Percentiles rank a stretch among this genome's conserved stretches.
These are phyloP conservation scores for Ustilago tritici DNA, from an alignment of 1,284 basidiomycete genomes.

Conservation along the genomic window DNA sequence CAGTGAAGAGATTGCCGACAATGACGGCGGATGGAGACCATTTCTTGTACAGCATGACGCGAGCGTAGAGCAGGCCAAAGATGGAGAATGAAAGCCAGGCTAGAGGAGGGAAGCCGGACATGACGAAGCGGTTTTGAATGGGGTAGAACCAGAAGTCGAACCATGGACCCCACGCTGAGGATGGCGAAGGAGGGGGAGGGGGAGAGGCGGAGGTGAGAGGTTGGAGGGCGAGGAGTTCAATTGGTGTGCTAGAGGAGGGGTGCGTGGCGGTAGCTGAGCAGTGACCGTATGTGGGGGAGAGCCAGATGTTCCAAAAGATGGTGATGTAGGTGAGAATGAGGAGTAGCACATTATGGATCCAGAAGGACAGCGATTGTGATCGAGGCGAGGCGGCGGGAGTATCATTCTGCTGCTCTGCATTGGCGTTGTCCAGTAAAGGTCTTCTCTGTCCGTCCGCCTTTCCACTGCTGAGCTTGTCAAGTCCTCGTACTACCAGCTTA, in stretches of 20 bases:
- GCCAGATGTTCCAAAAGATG: conserved; percentile 55
- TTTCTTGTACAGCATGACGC: conserved; percentile 35
- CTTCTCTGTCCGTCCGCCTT: conserved; percentile 2
- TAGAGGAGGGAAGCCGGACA: conserved; percentile 59
- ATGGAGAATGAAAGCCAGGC: conserved; percentile 59
- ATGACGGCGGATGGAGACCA: conserved; percentile 23
- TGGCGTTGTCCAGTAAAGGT: not conserved
- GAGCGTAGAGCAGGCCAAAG: conserved; percentile 56
- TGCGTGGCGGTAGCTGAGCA: conserved; percentile 18
- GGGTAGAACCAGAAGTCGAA: conserved; percentile 55
- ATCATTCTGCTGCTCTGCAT: not conserved
- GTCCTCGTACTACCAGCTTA: conserved; percentile 3
- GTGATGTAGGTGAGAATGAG: conserved; percentile 32
- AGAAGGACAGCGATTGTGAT: conserved; percentile 27
- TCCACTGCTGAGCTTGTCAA: conserved; percentile 13
- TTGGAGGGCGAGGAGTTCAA: conserved; percentile 16
- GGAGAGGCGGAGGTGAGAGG: not conserved
- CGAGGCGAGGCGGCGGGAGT: conserved; percentile 7
- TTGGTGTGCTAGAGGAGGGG: not conserved
- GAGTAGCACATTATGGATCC: conserved; percentile 37
- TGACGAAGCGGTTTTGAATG: conserved; percentile 27
- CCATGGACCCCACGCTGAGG: conserved; percentile 24
- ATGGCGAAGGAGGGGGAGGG: not conserved
- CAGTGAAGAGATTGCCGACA: conserved; percentile 16
- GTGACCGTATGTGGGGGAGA: conserved; percentile 34